Percentiles rank a stretch among this genome's conserved stretches.
Evolutionary conservation across 1,139 yeast species (phyloP).

Genomic region (Candida glucosophila): DNA sequence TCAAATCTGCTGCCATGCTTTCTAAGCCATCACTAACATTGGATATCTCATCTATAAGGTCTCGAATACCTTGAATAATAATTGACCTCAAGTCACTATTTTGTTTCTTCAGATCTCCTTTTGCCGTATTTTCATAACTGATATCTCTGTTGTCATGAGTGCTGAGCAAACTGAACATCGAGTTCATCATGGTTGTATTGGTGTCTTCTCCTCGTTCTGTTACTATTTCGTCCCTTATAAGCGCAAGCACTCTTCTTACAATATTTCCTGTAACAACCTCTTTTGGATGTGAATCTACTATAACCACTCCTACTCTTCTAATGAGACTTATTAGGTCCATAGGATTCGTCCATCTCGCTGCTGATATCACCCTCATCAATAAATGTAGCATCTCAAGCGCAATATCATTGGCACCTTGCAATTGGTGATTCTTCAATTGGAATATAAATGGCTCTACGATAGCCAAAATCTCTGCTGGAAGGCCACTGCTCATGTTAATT

Average conservation of each 20-base stretch:
- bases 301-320: conserved; percentile 50
- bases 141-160: conserved; percentile 24
- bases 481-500: no score
- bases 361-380: conserved; percentile 80
- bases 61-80: conserved; percentile 90
- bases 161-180: conserved; percentile 85
- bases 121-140: conserved; percentile 21
- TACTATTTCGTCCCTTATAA: conserved; percentile 81
- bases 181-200: conserved; percentile 54
- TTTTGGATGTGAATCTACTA: conserved; percentile 61
- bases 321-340: conserved; percentile 65
- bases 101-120: conserved; percentile 36
- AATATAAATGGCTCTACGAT: conserved; percentile 32
- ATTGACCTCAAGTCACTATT: conserved; percentile 72
- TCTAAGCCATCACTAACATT: conserved; percentile 88
- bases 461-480: conserved; percentile 29
- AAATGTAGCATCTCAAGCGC: conserved; percentile 86
- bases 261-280: conserved; percentile 88
- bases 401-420: conserved; percentile 63
- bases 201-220: conserved; percentile 26
- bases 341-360: conserved; percentile 78
- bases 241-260: conserved; percentile 79
- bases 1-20: conserved; percentile 82
- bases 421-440: conserved; percentile 62
- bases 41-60: conserved; percentile 83